phyloP scores from a whole-genome alignment of 2,329 filamentous ascomycete species.

The Juglanconis juglandina region DNA sequence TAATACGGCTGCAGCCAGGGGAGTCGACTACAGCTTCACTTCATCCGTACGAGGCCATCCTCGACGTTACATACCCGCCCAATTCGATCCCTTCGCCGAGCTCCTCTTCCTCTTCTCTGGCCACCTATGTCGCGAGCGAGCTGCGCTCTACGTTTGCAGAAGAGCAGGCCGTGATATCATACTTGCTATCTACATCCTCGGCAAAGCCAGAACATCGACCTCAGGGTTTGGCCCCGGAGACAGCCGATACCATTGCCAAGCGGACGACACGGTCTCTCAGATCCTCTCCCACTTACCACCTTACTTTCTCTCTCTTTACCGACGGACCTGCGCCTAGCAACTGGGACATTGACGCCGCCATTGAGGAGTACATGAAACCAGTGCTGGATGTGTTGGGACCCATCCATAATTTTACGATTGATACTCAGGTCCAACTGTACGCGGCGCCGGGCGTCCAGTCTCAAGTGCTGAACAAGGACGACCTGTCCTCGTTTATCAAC shows the following conservation, averaged over 20 bases:
- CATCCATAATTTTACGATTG: slow-evolving; percentile 93
- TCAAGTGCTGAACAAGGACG: slow-evolving; percentile 72
- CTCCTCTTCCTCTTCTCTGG: slow-evolving; percentile 69
- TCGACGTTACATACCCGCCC: slow-evolving; percentile 75
- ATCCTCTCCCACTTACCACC: slow-evolving; percentile 88
- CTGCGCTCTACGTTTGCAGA: slow-evolving; percentile 78
- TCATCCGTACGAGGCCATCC: slow-evolving; percentile 64
- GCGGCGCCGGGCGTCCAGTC: slow-evolving; percentile 65
- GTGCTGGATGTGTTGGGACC: slow-evolving; percentile 73
- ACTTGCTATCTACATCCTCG: slow-evolving; percentile 62
- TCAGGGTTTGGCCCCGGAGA: slow-evolving; percentile 46
- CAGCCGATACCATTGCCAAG: slow-evolving; percentile 56
- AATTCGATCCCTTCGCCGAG: slow-evolving; percentile 64
- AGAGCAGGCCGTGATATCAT: slow-evolving; percentile 81
- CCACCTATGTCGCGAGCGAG: slow-evolving; percentile 73
- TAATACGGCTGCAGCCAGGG: slow-evolving; percentile 66
- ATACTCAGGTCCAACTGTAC: slow-evolving; percentile 94
- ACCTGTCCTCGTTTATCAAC: slow-evolving; percentile 92
- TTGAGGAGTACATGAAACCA: slow-evolving; percentile 77
- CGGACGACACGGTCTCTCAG: slow-evolving; percentile 83
- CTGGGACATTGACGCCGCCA: slow-evolving; percentile 85
- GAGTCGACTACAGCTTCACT: slow-evolving; percentile 60
- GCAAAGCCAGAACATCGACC: slow-evolving; percentile 37
- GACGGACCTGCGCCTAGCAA: slow-evolving; percentile 72
- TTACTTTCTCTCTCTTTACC: slow-evolving; percentile 94